Evolutionary conservation across 1,284 basidiomycete genomes (phyloP).

Genomic region (Melampsora larici-populina): DNA sequence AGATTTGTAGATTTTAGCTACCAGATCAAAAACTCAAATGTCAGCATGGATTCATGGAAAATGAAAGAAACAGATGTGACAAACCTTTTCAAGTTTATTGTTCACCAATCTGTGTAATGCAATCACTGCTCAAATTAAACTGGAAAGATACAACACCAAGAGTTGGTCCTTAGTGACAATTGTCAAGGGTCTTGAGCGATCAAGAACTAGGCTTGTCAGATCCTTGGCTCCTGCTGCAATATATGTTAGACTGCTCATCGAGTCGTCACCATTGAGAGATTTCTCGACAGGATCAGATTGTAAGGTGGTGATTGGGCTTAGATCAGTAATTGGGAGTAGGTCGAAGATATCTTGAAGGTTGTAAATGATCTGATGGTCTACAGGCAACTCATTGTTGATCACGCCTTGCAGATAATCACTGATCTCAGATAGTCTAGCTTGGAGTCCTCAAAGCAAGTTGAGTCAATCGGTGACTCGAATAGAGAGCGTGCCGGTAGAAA

Average conservation of each 20-base stretch:
- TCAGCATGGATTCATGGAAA: neutral
- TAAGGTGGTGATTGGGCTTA: constrained; percentile 54
- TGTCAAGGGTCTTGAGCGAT: constrained; percentile 64
- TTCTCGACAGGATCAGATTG: constrained; percentile 47
- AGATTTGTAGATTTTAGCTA: neutral
- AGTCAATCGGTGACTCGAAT: constrained; percentile 89
- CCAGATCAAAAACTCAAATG: neutral
- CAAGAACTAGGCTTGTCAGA: constrained; percentile 21
- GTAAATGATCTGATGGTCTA: constrained; percentile 95
- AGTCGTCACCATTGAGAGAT: neutral
- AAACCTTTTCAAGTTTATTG: constrained; percentile 41
- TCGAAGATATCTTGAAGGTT: constrained; percentile 94
- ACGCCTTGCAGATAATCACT: constrained; percentile 84
- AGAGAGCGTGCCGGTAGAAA: constrained; percentile 82
- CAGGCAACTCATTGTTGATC: constrained; percentile 71
- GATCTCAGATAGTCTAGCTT: constrained; percentile 79
- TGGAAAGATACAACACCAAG: constrained; percentile 89
- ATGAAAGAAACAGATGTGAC: neutral
- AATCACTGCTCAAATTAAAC: constrained; percentile 83
- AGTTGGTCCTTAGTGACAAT: constrained; percentile 90
- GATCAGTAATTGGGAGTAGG: constrained; percentile 70
- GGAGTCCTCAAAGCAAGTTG: constrained; percentile 83
- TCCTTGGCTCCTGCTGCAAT: constrained; percentile 36
- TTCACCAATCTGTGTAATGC: constrained; percentile 65
- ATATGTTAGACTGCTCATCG: constrained; percentile 27